Conservation (phyloP, 2,329 filamentous ascomycete genomes). For the Biscogniauxia marginata region DNA sequence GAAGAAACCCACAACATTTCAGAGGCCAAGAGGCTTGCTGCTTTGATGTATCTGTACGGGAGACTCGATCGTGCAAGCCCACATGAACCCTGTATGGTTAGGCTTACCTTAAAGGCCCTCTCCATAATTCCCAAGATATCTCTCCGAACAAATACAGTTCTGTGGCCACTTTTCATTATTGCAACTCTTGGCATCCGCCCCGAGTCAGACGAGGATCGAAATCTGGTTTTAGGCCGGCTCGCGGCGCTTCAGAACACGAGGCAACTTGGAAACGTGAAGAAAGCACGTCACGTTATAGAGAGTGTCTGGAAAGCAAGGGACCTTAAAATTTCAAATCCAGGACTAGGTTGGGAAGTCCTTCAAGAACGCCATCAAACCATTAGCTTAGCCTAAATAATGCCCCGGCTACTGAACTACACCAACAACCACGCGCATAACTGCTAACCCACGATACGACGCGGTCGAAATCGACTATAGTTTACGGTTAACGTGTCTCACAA, state of each 20-base stretch:
- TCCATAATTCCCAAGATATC: conserved; percentile 23
- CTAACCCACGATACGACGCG: neutral
- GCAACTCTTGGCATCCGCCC: conserved; percentile 28
- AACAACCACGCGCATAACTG: neutral
- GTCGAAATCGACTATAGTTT: too few relatives aligned
- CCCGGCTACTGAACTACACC: neutral
- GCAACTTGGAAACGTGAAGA: conserved; percentile 32
- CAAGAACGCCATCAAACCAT: conserved; percentile 20
- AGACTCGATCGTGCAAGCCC: conserved; percentile 27
- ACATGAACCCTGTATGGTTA: conserved; percentile 21
- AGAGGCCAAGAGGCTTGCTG: conserved; percentile 28
- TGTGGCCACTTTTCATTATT: conserved; percentile 33
- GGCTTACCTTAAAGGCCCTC: conserved; percentile 24
- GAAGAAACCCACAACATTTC: conserved; percentile 15
- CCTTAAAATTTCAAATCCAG: conserved; percentile 10
- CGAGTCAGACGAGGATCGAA: conserved; percentile 27
- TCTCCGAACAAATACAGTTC: conserved; percentile 26
- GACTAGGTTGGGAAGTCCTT: conserved; percentile 15
- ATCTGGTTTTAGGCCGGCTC: conserved; percentile 22
- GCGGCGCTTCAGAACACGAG: conserved; percentile 28
- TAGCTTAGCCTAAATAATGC: conserved; percentile 23
- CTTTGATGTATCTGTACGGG: conserved; percentile 30
- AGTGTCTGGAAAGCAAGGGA: conserved; percentile 33
- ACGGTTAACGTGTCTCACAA: too few relatives aligned
- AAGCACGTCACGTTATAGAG: conserved; percentile 30